A percentile compares a stretch with the other conserved stretches of the same genome.
Evolutionary conservation across 2,329 filamentous ascomycete genomes (phyloP).

Genomic region (Stagonosporopsis cucurbitacearum): DNA sequence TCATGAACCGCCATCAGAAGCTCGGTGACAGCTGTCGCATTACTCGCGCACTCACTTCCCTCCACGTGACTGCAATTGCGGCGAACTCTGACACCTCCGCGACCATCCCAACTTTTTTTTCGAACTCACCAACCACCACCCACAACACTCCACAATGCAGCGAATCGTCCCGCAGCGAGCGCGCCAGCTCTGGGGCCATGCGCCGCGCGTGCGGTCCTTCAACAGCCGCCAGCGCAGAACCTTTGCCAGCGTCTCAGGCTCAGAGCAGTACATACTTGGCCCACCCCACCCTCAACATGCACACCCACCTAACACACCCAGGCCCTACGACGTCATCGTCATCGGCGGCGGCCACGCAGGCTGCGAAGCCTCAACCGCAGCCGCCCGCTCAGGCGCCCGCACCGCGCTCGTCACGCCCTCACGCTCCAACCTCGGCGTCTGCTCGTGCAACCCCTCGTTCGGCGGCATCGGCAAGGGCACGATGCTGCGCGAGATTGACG

Average conservation of each 20-base stretch:
- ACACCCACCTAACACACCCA: constrained; percentile 44
- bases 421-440: constrained; percentile 86
- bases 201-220: constrained; percentile 54
- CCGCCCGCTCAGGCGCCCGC: constrained; percentile 84
- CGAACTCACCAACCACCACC: constrained; percentile 7
- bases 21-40: constrained; percentile 2
- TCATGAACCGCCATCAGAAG: not conserved
- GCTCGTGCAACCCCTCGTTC: constrained; percentile 96
- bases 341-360: constrained; percentile 96
- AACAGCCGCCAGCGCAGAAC: constrained; percentile 41
- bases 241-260: constrained; percentile 55
- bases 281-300: not conserved
- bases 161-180: constrained; percentile 38
- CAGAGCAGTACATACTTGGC: constrained; percentile 31
- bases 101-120: constrained; percentile 26
- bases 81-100: constrained; percentile 30
- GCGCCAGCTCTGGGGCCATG: constrained; percentile 56
- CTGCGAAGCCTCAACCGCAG: constrained; percentile 89
- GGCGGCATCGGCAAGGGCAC: constrained; percentile 99
- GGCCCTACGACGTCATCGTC: constrained; percentile 88
- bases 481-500: constrained; percentile 94
- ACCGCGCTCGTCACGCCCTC: constrained; percentile 91
- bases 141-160: constrained; percentile 28
- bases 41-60: constrained; percentile 6
- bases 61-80: constrained; percentile 33